phyloP scores from a whole-genome alignment of 1,139 yeast species.

The Pichia inconspicua region DNA sequence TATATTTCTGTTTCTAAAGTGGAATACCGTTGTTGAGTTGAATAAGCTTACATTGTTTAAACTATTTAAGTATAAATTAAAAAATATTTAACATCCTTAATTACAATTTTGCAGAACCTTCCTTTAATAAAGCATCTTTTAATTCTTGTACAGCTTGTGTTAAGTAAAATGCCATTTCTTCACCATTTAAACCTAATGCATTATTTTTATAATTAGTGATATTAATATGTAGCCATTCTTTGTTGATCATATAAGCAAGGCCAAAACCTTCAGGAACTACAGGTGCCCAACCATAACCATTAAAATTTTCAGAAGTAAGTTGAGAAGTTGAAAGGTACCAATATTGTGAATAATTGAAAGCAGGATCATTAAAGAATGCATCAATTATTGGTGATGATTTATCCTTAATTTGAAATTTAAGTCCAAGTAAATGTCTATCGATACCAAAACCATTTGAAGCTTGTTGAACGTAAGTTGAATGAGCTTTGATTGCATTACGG shows the following conservation, averaged over 20 bases:
- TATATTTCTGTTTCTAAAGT: no score
- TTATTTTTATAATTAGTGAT: constrained; percentile 68
- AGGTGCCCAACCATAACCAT: constrained; percentile 96
- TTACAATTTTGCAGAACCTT: constrained; percentile 3
- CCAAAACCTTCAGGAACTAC: constrained; percentile 94
- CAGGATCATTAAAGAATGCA: constrained; percentile 67
- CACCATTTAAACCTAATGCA: constrained; percentile 52
- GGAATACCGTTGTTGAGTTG: no score
- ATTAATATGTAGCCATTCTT: constrained; percentile 79
- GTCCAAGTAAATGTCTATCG: constrained; percentile 90
- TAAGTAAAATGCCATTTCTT: constrained; percentile 61
- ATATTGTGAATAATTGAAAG: constrained; percentile 63
- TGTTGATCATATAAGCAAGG: constrained; percentile 85
- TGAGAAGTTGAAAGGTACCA: constrained; percentile 92
- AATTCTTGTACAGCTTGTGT: constrained; percentile 78
- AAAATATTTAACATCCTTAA: no score
- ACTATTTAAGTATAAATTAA: no score
- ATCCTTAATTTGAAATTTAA: constrained; percentile 50
- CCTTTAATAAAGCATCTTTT: constrained; percentile 46
- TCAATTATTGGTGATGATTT: constrained; percentile 51
- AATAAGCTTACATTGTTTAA: no score
- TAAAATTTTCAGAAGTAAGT: constrained; percentile 78
- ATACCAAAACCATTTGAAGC: constrained; percentile 88
- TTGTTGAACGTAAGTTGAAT: constrained; percentile 61
- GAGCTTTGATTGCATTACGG: constrained; percentile 68